Conservation (phyloP, 2,329 filamentous ascomycete species). For the Stagonosporopsis rhizophila region DNA sequence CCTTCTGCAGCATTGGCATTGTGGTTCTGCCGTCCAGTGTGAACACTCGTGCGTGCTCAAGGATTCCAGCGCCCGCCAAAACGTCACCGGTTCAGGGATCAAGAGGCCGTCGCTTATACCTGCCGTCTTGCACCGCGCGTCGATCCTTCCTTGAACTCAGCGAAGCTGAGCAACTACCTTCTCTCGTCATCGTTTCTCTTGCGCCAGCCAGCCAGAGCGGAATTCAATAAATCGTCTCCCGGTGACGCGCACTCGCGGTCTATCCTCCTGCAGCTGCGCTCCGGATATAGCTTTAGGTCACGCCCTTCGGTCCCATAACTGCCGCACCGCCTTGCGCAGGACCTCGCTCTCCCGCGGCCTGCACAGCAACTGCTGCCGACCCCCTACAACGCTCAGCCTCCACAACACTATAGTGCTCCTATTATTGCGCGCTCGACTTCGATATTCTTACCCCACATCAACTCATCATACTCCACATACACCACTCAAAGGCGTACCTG, state of each 20-base stretch:
- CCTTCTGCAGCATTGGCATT: conserved; percentile 5
- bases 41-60: background rate
- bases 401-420: conserved; percentile 3
- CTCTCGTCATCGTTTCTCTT: conserved; percentile 17
- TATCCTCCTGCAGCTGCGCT: background rate
- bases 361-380: conserved; percentile 15
- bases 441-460: conserved; percentile 2
- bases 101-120: conserved; percentile 10
- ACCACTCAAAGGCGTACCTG: background rate
- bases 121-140: conserved; percentile 12
- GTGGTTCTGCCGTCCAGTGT: background rate
- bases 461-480: background rate
- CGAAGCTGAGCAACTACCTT: conserved; percentile 19
- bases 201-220: conserved; percentile 14
- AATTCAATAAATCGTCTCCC: conserved; percentile 7
- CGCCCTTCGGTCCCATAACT: conserved; percentile 10
- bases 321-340: conserved; percentile 14
- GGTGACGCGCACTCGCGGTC: conserved; percentile 6
- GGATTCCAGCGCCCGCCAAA: background rate
- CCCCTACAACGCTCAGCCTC: conserved; percentile 11
- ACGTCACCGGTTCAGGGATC: conserved; percentile 20
- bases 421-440: background rate
- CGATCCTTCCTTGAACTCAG: conserved; percentile 21
- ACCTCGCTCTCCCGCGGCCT: conserved; percentile 11
- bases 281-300: conserved; percentile 12